These are phyloP conservation scores for Annulohypoxylon maeteangense DNA, from an alignment of 495 filamentous ascomycete species.

Conservation along the genomic window DNA sequence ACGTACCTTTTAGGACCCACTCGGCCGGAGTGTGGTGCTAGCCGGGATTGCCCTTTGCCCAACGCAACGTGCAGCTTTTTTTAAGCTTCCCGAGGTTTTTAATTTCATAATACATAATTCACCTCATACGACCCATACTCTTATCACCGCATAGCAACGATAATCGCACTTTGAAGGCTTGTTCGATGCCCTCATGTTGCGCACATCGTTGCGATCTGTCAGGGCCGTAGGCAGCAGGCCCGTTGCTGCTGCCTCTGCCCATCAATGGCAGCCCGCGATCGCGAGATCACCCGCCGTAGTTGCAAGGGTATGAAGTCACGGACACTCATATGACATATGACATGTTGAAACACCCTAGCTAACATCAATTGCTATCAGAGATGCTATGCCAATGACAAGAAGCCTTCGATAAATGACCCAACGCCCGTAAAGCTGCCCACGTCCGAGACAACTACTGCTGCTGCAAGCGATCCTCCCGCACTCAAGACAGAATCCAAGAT, in stretches of 20 bases:
- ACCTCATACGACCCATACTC: slow-evolving; percentile 35
- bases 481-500: slow-evolving; percentile 52
- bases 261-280: slow-evolving; percentile 67
- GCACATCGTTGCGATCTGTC: slow-evolving; percentile 69
- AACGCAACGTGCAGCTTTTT: slow-evolving; percentile 31
- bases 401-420: slow-evolving; percentile 59
- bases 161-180: slow-evolving; percentile 55
- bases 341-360: slow-evolving; percentile 1
- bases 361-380: slow-evolving; percentile 55
- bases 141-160: slow-evolving; percentile 28
- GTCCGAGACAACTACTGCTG: slow-evolving; percentile 64
- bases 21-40: slow-evolving; percentile 24
- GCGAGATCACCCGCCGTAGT: slow-evolving; percentile 44
- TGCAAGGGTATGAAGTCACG: slow-evolving; percentile 48
- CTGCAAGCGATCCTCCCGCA: slow-evolving; percentile 59
- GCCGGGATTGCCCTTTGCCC: slow-evolving; percentile 37
- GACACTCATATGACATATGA: background rate
- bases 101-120: slow-evolving; percentile 48
- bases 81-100: slow-evolving; percentile 54
- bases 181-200: slow-evolving; percentile 73
- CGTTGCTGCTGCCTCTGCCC: slow-evolving; percentile 55
- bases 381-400: slow-evolving; percentile 68
- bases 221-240: slow-evolving; percentile 64
- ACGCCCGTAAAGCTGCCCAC: slow-evolving; percentile 67
- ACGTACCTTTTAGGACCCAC: slow-evolving; percentile 27